Evolutionary conservation across 2,329 filamentous ascomycete species (phyloP).

Genomic region (Sporothrix protearum): DNA sequence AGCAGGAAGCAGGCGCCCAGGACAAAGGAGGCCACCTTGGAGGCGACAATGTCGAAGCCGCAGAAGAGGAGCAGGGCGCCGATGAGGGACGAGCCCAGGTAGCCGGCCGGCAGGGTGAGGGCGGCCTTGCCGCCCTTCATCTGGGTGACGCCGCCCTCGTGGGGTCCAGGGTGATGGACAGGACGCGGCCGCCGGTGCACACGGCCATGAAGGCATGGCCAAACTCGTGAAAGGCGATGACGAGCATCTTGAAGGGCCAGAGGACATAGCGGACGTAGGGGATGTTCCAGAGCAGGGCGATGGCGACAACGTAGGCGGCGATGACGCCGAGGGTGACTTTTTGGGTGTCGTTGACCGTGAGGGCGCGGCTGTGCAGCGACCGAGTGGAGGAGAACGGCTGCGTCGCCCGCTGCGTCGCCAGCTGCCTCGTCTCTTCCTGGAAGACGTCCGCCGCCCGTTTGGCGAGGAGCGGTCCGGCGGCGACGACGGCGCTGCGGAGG

Average conservation of each 20-base stretch:
- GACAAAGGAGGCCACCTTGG: constrained; percentile 72
- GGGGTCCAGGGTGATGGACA: constrained; percentile 60
- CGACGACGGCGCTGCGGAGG: constrained; percentile 22
- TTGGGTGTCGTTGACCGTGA: constrained; percentile 64
- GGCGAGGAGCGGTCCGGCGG: constrained; percentile 24
- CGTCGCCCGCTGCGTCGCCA: too few species aligned
- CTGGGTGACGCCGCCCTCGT: constrained; percentile 74
- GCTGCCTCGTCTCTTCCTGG: not conserved
- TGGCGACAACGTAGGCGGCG: constrained; percentile 54
- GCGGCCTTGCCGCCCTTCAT: constrained; percentile 69
- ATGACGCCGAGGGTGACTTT: constrained; percentile 68
- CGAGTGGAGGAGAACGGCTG: not conserved
- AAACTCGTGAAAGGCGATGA: constrained; percentile 80
- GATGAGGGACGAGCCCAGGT: constrained; percentile 72
- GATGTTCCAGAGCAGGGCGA: constrained; percentile 75
- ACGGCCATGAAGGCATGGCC: constrained; percentile 70
- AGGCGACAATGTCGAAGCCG: constrained; percentile 76
- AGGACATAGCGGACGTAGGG: constrained; percentile 70
- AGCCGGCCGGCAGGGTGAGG: constrained; percentile 72
- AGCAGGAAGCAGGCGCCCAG: constrained; percentile 71
- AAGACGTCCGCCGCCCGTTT: constrained; percentile 21
- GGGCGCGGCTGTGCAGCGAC: constrained; percentile 27
- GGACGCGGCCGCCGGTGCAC: constrained; percentile 66
- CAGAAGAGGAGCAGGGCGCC: constrained; percentile 74
- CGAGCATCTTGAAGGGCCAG: constrained; percentile 86